Percentiles rank a stretch among this genome's conserved stretches.
Conservation (phyloP, 306 rosid species). For the Rosa persica region DNA sequence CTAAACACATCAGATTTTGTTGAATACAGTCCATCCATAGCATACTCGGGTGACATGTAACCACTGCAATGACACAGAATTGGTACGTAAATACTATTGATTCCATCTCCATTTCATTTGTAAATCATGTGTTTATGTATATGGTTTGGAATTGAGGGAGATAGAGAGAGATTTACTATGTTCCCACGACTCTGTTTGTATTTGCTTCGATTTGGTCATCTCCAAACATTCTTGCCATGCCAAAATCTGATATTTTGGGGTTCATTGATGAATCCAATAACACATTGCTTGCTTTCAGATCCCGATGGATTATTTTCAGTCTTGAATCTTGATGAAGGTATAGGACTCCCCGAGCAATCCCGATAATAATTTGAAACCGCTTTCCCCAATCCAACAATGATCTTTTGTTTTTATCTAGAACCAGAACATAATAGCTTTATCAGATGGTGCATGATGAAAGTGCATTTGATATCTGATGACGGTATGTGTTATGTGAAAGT, state of each 20-base stretch:
- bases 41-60: conserved; percentile 40
- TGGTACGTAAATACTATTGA: neutral
- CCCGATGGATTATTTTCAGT: conserved; percentile 61
- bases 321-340: conserved; percentile 76
- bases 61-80: conserved; percentile 26
- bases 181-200: conserved; percentile 62
- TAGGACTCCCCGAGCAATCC: conserved; percentile 61
- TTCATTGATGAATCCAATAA: conserved; percentile 49
- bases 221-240: conserved; percentile 75
- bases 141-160: conserved; percentile 13
- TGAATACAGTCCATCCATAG: conserved; percentile 39
- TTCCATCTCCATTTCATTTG: neutral
- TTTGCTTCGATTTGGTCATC: conserved; percentile 59
- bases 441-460: neutral
- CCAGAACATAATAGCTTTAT: neutral
- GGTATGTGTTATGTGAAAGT: neutral
- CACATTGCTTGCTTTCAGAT: conserved; percentile 66
- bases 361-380: conserved; percentile 46
- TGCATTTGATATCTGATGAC: neutral
- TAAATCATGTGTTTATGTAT: neutral
- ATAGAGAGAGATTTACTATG: conserved; percentile 47
- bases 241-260: conserved; percentile 76
- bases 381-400: conserved; percentile 48
- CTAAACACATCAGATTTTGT: conserved; percentile 35
- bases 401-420: conserved; percentile 38